Base-by-base conservation (phyloP, 2,329 filamentous ascomycete genomes). In the Bipolaris victoriae region DNA sequence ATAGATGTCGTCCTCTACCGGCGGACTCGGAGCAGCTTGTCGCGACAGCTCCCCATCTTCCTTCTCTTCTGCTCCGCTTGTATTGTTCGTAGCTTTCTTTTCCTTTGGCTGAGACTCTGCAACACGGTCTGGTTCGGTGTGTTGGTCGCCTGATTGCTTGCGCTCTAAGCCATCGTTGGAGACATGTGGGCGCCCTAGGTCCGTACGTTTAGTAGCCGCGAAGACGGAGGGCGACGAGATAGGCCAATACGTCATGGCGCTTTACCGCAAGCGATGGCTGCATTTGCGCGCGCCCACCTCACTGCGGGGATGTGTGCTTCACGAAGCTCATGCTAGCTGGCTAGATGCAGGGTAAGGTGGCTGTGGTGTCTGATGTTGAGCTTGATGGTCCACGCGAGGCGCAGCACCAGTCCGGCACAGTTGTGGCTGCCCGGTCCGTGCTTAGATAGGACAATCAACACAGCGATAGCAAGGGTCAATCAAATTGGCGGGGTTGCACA, bases 201-300 rank as follows among this genome's bases (percentile, higher is more conserved):
- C 77, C 75, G 83, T 83, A 72, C 84, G 85, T 79, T 86, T 90
- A 80, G 84, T 90, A 68, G 90, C 90, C 73, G 90, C 88, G 81
- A 91, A 94, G 76, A 93, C 88, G 76, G 88, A 88, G 73, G 91
- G 90, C 75, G 90, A 90, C 77, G 90, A 91, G 77, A 92, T 86
- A 72, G 91, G 91, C 91, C 91, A 96, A 84, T 96, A 96, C 91
- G 95, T 96, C 83, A 77, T 77, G 74, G 74, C 75, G 71, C 71
- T 72, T 69, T 75, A 71, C 66, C 65, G 56, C 69, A 70, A 69
- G 66, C 66, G 68, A 68, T 67, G 58, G 67, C 71, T 71, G 67
- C 74, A 75, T 76, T 66, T 70, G 72, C 68, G 67, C 74, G 64
- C 61, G 65, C 63, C 62, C 71, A 71, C 70, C 63, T 69, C 66